These are phyloP conservation scores for Flaveria linearis DNA, from an alignment of 129 eudicot genomes.

Conservation along the genomic window DNA sequence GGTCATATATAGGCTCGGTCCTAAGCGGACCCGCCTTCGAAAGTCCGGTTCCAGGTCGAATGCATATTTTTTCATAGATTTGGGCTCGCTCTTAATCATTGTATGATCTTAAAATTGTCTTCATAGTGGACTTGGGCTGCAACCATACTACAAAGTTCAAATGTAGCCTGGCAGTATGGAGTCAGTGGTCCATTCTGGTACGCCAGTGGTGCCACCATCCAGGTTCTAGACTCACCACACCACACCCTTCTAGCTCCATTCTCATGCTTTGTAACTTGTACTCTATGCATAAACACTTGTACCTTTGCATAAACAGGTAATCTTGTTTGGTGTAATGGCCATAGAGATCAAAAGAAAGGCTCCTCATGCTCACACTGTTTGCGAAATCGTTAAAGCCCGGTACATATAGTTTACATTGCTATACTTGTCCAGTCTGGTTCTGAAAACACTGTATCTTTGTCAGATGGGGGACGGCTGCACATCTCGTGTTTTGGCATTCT, in stretches of 20 bases:
- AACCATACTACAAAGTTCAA: slow-evolving; percentile 93
- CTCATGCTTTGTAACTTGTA: slow-evolving; percentile 18
- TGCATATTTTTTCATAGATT: neutral
- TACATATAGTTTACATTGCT: slow-evolving; percentile 22
- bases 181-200: slow-evolving; percentile 98
- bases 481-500: slow-evolving; percentile 79
- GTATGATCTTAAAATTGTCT: neutral
- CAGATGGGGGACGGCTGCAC: slow-evolving; percentile 99
- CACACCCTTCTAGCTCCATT: slow-evolving; percentile 11
- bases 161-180: slow-evolving; percentile 97
- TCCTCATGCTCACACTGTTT: slow-evolving; percentile 94
- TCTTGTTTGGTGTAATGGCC: slow-evolving; percentile 93
- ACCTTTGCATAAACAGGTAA: slow-evolving; percentile 47
- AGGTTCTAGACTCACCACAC: slow-evolving; percentile 33
- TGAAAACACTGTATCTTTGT: neutral
- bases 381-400: slow-evolving; percentile 99
- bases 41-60: too few relatives aligned
- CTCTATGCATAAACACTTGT: slow-evolving; percentile 2
- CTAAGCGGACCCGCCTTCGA: neutral
- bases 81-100: neutral
- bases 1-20: neutral
- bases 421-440: neutral
- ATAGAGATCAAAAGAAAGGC: slow-evolving; percentile 98
- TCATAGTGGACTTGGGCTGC: slow-evolving; percentile 99
- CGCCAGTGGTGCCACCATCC: slow-evolving; percentile 96